Percentiles rank a stretch among this genome's conserved stretches.
These are phyloP conservation scores for Triangularia verruculosa DNA, from an alignment of 2,329 filamentous ascomycete genomes.

Conservation along the genomic window DNA sequence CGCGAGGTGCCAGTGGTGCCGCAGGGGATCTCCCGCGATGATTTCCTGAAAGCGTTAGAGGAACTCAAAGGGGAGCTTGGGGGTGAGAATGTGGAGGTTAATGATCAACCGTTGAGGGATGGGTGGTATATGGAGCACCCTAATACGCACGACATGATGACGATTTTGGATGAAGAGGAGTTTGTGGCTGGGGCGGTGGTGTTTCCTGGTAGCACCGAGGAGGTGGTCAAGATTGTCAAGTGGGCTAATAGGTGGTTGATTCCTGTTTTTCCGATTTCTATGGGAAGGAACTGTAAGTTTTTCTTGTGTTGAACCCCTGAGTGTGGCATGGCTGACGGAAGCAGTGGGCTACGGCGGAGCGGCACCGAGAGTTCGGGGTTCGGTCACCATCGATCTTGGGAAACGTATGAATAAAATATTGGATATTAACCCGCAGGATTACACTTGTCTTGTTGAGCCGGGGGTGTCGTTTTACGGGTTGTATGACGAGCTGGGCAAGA, in stretches of 20 bases:
- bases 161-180: slow-evolving; percentile 44
- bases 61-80: slow-evolving; percentile 38
- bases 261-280: slow-evolving; percentile 48
- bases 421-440: slow-evolving; percentile 49
- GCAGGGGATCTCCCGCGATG: slow-evolving; percentile 35
- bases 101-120: slow-evolving; percentile 40
- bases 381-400: slow-evolving; percentile 49
- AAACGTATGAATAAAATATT: slow-evolving; percentile 53
- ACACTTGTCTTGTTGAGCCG: slow-evolving; percentile 52
- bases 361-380: slow-evolving; percentile 50
- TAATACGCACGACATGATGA: slow-evolving; percentile 42
- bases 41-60: slow-evolving; percentile 29
- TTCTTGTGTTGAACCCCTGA: not conserved
- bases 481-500: slow-evolving; percentile 44
- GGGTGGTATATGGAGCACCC: slow-evolving; percentile 38
- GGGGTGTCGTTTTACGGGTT: slow-evolving; percentile 53
- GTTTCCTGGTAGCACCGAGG: slow-evolving; percentile 42
- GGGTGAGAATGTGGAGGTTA: slow-evolving; percentile 38
- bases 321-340: not conserved
- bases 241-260: slow-evolving; percentile 45
- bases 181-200: slow-evolving; percentile 45
- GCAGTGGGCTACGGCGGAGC: slow-evolving; percentile 51
- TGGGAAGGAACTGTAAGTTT: slow-evolving; percentile 43
- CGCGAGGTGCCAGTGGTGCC: slow-evolving; percentile 36
- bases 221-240: slow-evolving; percentile 46